These are phyloP conservation scores for Collybia sp. DNA, from an alignment of 768 basidiomycete genomes.

Conservation along the genomic window DNA sequence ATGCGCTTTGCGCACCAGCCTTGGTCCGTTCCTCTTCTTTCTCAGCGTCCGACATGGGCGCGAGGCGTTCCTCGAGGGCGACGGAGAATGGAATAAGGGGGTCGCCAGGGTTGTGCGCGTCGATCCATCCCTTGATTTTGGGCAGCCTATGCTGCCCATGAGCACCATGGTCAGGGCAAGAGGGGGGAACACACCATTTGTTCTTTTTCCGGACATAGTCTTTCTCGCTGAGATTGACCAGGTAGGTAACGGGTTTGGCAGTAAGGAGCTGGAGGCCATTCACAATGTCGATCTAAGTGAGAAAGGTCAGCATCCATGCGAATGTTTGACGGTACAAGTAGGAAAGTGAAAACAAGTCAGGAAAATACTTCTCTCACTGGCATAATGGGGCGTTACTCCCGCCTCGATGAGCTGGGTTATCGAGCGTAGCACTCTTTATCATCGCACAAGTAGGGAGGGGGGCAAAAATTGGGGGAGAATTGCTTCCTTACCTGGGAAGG, in stretches of 20 bases:
- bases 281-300: conserved; percentile 77
- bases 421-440: conserved; percentile 76
- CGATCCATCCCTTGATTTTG: conserved; percentile 98
- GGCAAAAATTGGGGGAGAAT: neutral
- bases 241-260: conserved; percentile 95
- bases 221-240: conserved; percentile 93
- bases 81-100: conserved; percentile 96
- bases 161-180: neutral
- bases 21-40: conserved; percentile 75
- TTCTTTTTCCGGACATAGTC: conserved; percentile 98
- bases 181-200: conserved; percentile 68
- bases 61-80: conserved; percentile 88
- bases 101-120: conserved; percentile 94
- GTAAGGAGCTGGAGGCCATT: conserved; percentile 88
- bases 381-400: conserved; percentile 76
- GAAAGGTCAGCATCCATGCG: too few species aligned
- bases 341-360: conserved; percentile 24
- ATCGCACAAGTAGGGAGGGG: conserved; percentile 27
- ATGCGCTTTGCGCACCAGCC: conserved; percentile 65
- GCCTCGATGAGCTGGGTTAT: conserved; percentile 89
- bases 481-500: conserved; percentile 14
- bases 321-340: neutral
- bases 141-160: conserved; percentile 53
- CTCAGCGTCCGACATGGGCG: conserved; percentile 56
- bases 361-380: conserved; percentile 51